phyloP scores from a whole-genome alignment of 129 eudicot species.

The Heracleum sosnowskyi region DNA sequence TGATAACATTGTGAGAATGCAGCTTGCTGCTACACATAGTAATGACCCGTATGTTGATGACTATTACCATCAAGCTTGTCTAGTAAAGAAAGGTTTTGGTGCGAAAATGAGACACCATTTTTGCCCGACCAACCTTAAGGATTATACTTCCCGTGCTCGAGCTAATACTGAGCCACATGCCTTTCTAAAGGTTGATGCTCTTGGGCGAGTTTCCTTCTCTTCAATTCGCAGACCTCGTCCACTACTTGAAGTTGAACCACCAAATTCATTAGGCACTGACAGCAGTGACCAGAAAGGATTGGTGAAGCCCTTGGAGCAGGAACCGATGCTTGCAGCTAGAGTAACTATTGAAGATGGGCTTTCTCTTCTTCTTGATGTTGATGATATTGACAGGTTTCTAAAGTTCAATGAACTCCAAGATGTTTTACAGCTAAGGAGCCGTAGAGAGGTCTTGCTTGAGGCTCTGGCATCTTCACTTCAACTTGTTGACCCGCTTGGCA shows the following conservation, averaged over 20 bases:
- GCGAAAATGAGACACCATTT: conserved; percentile 75
- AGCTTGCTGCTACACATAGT: conserved; percentile 90
- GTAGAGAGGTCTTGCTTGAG: conserved; percentile 72
- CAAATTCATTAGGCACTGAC: conserved; percentile 38
- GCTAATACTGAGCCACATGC: conserved; percentile 80
- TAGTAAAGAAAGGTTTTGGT: conserved; percentile 53
- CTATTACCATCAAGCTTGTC: conserved; percentile 85
- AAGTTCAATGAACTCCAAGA: conserved; percentile 78
- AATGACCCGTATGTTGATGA: conserved; percentile 91
- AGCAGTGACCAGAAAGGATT: conserved; percentile 42
- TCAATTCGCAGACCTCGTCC: conserved; percentile 97
- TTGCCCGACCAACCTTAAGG: conserved; percentile 66
- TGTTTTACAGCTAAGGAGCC: conserved; percentile 51
- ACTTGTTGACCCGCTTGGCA: conserved; percentile 75
- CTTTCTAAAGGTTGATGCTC: conserved; percentile 86
- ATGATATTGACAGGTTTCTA: conserved; percentile 80
- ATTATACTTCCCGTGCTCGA: conserved; percentile 53
- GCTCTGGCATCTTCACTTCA: conserved; percentile 88
- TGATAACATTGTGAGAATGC: conserved; percentile 78
- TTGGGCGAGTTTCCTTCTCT: conserved; percentile 87
- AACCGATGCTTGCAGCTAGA: conserved; percentile 98
- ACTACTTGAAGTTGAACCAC: conserved; percentile 82
- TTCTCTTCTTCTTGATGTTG: conserved; percentile 79
- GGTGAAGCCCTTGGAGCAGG: conserved; percentile 88
- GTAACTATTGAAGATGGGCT: conserved; percentile 86